Evolutionary conservation across 495 filamentous ascomycete species (phyloP).

Genomic region (Lophiostoma macrostomum): DNA sequence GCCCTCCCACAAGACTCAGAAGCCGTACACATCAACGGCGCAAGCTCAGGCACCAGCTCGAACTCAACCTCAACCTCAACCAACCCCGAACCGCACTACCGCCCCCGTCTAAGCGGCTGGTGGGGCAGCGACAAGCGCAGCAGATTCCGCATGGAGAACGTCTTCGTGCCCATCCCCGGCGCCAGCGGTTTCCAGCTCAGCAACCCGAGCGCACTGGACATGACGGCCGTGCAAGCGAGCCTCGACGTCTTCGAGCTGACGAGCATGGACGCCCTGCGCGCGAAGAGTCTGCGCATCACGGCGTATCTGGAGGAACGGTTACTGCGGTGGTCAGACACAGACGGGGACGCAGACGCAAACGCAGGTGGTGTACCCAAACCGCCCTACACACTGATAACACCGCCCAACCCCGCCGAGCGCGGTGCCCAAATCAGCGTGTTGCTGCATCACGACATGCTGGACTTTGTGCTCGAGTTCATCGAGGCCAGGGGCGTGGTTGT

Average conservation of each 20-base stretch:
- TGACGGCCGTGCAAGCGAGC: conserved; percentile 69
- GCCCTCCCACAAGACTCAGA: conserved; percentile 38
- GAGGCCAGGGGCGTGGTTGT: conserved; percentile 72
- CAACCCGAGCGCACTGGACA: conserved; percentile 46
- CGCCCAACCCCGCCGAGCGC: conserved; percentile 63
- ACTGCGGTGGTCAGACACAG: no score
- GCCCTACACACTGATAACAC: conserved; percentile 79
- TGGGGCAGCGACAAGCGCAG: conserved; percentile 78
- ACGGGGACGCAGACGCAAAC: no score
- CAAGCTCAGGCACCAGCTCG: no score
- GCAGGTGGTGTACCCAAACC: conserved; percentile 22
- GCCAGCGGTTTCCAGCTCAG: conserved; percentile 38
- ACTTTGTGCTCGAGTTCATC: conserved; percentile 63
- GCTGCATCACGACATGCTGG: conserved; percentile 65
- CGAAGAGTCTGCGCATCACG: conserved; percentile 74
- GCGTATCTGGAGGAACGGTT: conserved; percentile 64
- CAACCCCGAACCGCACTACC: conserved; percentile 6
- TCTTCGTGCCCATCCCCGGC: conserved; percentile 70
- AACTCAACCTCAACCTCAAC: no score
- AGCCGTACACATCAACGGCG: no score
- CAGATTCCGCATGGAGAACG: conserved; percentile 75
- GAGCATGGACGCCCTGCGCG: conserved; percentile 63
- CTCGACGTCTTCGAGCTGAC: conserved; percentile 76
- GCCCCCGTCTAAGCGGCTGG: conserved; percentile 62
- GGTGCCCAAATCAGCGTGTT: conserved; percentile 85